These are phyloP conservation scores for Saksenaea vasiformis DNA, from an alignment of 371 early-diverging fungal species.

Conservation along the genomic window DNA sequence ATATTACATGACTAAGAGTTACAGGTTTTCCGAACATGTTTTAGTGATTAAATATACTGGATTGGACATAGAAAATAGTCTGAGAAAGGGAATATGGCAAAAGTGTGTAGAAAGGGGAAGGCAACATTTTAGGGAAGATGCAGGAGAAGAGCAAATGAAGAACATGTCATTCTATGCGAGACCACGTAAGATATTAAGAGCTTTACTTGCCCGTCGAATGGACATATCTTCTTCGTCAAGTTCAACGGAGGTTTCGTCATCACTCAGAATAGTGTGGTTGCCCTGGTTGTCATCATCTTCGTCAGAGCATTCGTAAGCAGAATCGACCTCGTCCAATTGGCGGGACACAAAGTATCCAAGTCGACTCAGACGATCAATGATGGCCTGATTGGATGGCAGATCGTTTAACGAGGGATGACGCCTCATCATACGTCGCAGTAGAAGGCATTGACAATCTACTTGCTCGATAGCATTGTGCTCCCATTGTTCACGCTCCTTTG, in stretches of 20 bases:
- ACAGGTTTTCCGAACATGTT: not conserved
- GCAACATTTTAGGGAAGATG: not conserved
- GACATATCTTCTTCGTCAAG: constrained; percentile 12
- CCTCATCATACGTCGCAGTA: constrained; percentile 36
- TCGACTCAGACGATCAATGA: constrained; percentile 32
- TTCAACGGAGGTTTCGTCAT: constrained; percentile 4
- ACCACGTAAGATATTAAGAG: constrained; percentile 41
- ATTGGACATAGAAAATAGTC: not conserved
- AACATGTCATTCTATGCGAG: constrained; percentile 12
- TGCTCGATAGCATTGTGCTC: constrained; percentile 8
- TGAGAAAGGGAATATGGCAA: not conserved
- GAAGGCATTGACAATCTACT: constrained; percentile 16
- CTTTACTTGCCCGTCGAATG: constrained; percentile 31
- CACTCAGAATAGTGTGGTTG: not conserved
- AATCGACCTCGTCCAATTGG: constrained; percentile 32
- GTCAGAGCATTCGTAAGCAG: constrained; percentile 32
- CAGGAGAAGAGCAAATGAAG: not conserved
- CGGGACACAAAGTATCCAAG: constrained; percentile 28
- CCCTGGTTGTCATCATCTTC: constrained; percentile 18
- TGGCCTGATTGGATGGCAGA: constrained; percentile 17
- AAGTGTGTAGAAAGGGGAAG: not conserved
- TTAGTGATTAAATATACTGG: not conserved
- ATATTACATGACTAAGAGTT: too few species aligned
- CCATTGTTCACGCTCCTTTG: not conserved
- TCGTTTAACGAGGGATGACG: constrained; percentile 16